Evolutionary conservation across 1,139 yeast species (phyloP), one percentile per base, ranked within the genome.

Genomic region (Kodamaea derodonti): DNA sequence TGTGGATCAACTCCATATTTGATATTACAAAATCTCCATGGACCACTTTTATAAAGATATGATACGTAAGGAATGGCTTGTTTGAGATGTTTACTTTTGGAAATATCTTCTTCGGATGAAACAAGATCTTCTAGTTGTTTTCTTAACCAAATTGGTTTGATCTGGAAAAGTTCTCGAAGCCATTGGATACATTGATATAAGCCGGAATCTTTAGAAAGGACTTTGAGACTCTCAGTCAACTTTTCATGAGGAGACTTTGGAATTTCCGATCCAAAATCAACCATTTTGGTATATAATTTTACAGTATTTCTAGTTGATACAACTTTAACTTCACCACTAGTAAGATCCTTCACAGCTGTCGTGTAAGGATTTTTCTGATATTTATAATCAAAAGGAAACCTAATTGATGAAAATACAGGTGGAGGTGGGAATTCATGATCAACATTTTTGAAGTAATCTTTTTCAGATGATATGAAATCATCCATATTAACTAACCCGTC

Each of bases 21-120:
- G 30, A 87, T 78, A 53, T 83, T 86, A n/a, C 95, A 77, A 43
- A 87, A 87, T 49, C 97, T 72, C 95, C 96, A 92, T 0, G 98
- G 98, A 0, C 99, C 98, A 51, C 84, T 84, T 23, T 83, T 78
- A 55, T 80, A 84, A 27, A 85, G 72, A 53, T 78, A 92, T 0
- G 95, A 72, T 0, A 88, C 84, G 51, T 84, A 80, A 0, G 97
- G 95, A 33, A 94, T 60, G 0, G 96, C 94, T 42, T 73, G 79
- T 46, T 84, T 81, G 27, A 90, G 58, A 14, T 73, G 71, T 40
- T 72, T 62, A 42, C 70, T 64, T 31, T n/a, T 8, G 15, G 28
- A 76, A 60, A 10, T 70, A 25, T 25, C 28, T n/a, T 12, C 15
- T 4, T 25, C 29, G 18, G 15, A 17, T 2, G 32, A 14, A 2